phyloP scores from a whole-genome alignment of 2,329 filamentous ascomycete genomes.

The Cadophora sp. region DNA sequence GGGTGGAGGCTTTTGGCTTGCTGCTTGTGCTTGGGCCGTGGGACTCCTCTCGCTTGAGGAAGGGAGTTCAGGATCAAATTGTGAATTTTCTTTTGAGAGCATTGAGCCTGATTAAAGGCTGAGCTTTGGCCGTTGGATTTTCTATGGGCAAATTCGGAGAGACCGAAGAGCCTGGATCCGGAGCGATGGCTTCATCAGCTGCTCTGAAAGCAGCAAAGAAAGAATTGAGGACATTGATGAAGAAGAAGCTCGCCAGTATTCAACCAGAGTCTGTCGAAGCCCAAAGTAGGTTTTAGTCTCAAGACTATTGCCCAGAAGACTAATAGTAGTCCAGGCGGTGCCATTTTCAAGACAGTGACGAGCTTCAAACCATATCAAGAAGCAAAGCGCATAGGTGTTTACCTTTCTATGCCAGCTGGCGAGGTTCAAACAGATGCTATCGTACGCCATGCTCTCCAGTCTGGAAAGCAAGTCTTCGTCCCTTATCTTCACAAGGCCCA shows the following conservation, averaged over 20 bases:
- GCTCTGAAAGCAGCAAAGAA: constrained; percentile 74
- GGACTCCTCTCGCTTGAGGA: not conserved
- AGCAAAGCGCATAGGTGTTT: constrained; percentile 81
- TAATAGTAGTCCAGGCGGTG: constrained; percentile 58
- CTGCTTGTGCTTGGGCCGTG: not conserved
- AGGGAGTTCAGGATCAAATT: not conserved
- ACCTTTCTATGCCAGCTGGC: constrained; percentile 88
- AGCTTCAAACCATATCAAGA: constrained; percentile 75
- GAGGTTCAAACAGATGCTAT: constrained; percentile 87
- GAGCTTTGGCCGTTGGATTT: not conserved
- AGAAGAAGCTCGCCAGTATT: constrained; percentile 66
- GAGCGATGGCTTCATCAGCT: constrained; percentile 35
- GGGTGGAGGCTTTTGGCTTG: constrained; percentile 14
- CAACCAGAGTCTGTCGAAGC: constrained; percentile 64
- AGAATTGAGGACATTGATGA: constrained; percentile 75
- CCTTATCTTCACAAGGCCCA: constrained; percentile 79
- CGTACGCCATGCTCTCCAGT: constrained; percentile 77
- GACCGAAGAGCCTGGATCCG: not conserved
- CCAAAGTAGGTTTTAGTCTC: constrained; percentile 68
- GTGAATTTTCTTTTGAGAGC: not conserved
- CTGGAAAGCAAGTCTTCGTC: constrained; percentile 87
- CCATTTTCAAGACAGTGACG: constrained; percentile 69
- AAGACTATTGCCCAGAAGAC: not conserved
- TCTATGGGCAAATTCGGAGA: not conserved
- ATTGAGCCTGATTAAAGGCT: not conserved